Evolutionary conservation across 805 yeast genomes (phyloP), one percentile per base, ranked within the genome.

Genomic region (Saturnispora galanensis): DNA sequence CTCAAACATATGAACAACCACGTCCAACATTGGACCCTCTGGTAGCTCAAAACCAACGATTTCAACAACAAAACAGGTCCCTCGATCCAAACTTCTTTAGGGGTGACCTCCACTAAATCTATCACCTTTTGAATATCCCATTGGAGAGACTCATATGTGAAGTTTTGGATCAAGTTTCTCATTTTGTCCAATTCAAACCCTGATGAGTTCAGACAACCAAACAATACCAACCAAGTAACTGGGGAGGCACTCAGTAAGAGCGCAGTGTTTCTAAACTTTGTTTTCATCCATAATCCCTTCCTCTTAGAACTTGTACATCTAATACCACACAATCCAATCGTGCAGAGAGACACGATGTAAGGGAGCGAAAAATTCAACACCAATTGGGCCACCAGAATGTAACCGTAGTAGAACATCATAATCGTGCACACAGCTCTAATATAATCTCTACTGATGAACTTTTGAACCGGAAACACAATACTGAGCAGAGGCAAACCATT

Each of bases 331-430:
- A 90, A 65, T 9, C 97, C 95, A n/a, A 79, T 65, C 2, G 84
- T 76, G n/a, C 76, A 57, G 1, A 86, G 43, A 0, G 95, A 90
- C 46, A 89, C 67, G 5, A 71, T 56, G 41, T 85, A 70, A 0
- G 96, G 85, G 48, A 93, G 69, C 1, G 97, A 72, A 59, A 89
- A 93, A 63, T 93, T 88, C 18, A 90, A 71, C 50, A 88, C 87
- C 43, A 90, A 66, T 35, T 88, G 65, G 0, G 94, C 77, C 8
- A 86, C 76, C 35, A 88, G 69, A 30, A 79, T 69, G 57, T 87
- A 70, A 30, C 95, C 79, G 42, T 83, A 64, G 41, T 77, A 75
- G 31, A 84, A 67, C 32, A 83, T 67, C 5, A 62, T 50, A 37
- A 57, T 52, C 9, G 59, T 52, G 31, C 56, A 54, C 18, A 60